These are phyloP conservation scores for Lentinula detonsa DNA, from an alignment of 768 basidiomycete genomes.

Conservation along the genomic window DNA sequence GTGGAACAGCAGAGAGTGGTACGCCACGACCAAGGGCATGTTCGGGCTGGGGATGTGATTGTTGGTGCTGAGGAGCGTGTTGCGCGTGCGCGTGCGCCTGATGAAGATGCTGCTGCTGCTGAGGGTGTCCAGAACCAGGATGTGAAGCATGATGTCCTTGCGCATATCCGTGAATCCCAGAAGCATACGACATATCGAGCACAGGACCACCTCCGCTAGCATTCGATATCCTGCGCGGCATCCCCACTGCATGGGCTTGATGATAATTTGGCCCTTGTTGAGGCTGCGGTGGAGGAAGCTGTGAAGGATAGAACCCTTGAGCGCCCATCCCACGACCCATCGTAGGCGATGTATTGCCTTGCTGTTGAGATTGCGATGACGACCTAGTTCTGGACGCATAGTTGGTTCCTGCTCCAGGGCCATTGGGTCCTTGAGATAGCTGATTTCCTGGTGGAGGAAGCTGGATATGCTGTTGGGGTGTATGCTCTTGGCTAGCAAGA, in stretches of 20 bases:
- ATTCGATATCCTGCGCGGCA: conserved; percentile 1
- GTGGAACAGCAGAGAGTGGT: conserved; percentile 75
- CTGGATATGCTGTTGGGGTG: neutral
- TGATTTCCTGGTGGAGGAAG: neutral
- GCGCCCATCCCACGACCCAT: conserved; percentile 3
- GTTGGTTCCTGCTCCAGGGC: neutral
- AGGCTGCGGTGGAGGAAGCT: neutral
- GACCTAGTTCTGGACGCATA: conserved; percentile 3
- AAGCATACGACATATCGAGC: conserved; percentile 1
- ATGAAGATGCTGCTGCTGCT: conserved; percentile 8
- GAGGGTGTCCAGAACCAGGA: conserved; percentile 11
- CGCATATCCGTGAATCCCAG: conserved; percentile 11
- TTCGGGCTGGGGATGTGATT: conserved; percentile 6
- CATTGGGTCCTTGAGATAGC: neutral
- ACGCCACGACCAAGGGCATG: conserved; percentile 74
- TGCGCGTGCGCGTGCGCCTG: conserved; percentile 6
- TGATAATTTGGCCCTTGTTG: conserved; percentile 3
- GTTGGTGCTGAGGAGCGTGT: conserved; percentile 2
- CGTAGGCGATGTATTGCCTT: conserved; percentile 1
- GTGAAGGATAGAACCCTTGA: neutral
- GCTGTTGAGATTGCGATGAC: neutral
- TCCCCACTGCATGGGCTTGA: neutral
- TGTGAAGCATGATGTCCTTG: neutral
- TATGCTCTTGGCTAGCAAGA: neutral
- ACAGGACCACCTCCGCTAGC: neutral